Conservation (phyloP, 108 stramenopile species). For the Cyclotella cryptica region DNA sequence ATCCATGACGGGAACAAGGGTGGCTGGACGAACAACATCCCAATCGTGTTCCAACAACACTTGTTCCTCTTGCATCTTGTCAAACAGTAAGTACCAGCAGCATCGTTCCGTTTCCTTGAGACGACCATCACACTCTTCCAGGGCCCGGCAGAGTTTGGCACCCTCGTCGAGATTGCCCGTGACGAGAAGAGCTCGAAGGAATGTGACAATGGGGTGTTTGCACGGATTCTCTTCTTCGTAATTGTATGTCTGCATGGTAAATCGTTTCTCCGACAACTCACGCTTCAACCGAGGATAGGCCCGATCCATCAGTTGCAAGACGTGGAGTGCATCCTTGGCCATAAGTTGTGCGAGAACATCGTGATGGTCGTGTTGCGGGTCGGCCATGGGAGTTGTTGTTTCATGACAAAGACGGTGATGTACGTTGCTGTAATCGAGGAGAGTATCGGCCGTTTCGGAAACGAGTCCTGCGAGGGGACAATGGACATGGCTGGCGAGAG, state of each 20-base stretch:
- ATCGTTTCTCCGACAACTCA: constrained; percentile 20
- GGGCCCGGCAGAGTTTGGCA: constrained; percentile 21
- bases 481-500: constrained; percentile 25
- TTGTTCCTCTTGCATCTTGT: constrained; percentile 39
- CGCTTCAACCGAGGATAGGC: constrained; percentile 32
- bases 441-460: constrained; percentile 31
- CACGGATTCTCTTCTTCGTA: not conserved
- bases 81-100: constrained; percentile 38
- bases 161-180: constrained; percentile 19
- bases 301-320: constrained; percentile 31
- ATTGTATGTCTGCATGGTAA: constrained; percentile 23
- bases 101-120: constrained; percentile 9
- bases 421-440: constrained; percentile 45
- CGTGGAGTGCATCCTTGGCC: constrained; percentile 32
- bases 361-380: not conserved
- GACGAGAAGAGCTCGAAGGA: constrained; percentile 30
- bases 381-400: not conserved
- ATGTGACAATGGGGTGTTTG: constrained; percentile 35
- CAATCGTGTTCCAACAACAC: constrained; percentile 43
- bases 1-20: not conserved
- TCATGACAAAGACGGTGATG: constrained; percentile 33
- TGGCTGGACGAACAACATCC: not conserved
- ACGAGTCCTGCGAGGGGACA: constrained; percentile 35
- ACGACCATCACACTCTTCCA: constrained; percentile 40
- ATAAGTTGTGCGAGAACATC: constrained; percentile 1